Conservation (phyloP, 2,329 filamentous ascomycete species). For the Talaromyces sp. region DNA sequence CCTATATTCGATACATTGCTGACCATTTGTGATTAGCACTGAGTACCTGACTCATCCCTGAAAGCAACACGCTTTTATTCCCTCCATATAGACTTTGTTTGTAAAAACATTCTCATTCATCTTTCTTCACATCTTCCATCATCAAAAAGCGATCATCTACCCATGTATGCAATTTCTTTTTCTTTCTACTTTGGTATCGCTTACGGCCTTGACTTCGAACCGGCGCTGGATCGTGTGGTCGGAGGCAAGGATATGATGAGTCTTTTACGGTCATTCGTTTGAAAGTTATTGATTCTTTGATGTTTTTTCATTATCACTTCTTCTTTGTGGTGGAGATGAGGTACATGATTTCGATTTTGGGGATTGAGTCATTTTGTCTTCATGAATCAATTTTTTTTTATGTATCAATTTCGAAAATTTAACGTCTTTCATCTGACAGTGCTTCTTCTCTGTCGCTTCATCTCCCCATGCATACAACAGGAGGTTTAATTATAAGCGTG, state of each 20-base stretch:
- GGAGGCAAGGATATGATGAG: conserved; percentile 26
- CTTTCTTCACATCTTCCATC: conserved; percentile 22
- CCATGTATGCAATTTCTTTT: conserved; percentile 24
- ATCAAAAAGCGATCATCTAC: conserved; percentile 31
- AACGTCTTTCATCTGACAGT: neutral
- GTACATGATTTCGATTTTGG: neutral
- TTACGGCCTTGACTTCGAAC: conserved; percentile 31
- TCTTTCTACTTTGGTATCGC: conserved; percentile 28
- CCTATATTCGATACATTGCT: neutral
- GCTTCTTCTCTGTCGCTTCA: neutral
- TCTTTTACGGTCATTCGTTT: conserved; percentile 16
- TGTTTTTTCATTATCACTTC: neutral
- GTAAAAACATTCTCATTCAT: conserved; percentile 14
- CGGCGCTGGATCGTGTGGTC: conserved; percentile 42
- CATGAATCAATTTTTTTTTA: neutral
- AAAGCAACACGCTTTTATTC: neutral
- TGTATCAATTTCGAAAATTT: neutral
- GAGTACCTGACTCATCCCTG: neutral
- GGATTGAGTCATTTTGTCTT: neutral
- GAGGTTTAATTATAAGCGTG: neutral
- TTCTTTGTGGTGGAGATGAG: neutral
- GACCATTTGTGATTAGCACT: neutral
- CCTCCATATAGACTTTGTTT: conserved; percentile 1
- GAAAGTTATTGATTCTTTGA: neutral
- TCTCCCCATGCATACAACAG: neutral